phyloP scores from a whole-genome alignment of 345 rosid species.

The Streptanthus diversifolius region DNA sequence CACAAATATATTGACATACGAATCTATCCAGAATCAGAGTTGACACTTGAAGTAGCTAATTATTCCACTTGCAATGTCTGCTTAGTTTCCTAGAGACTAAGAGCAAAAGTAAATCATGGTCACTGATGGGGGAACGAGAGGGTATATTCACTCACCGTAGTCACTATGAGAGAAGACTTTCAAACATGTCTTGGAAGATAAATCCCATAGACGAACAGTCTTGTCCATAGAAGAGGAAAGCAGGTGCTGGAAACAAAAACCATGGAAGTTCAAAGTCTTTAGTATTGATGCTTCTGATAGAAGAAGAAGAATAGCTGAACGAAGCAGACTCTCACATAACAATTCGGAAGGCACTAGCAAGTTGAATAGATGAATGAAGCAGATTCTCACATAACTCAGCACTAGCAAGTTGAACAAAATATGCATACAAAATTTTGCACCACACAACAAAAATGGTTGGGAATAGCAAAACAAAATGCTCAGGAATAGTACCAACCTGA shows the following conservation, averaged over 20 bases:
- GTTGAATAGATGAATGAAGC: background rate
- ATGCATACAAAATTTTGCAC: background rate
- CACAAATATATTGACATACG: background rate
- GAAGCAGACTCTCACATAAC: background rate
- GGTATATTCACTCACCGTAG: constrained; percentile 55
- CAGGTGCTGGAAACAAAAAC: constrained; percentile 55
- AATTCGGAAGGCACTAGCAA: too few species aligned
- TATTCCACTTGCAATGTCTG: background rate
- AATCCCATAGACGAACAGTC: constrained; percentile 94
- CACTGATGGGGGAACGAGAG: background rate
- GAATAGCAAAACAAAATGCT: background rate
- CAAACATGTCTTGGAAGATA: constrained; percentile 79
- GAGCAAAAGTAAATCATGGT: background rate
- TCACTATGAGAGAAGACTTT: constrained; percentile 90
- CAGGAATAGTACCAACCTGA: constrained; percentile 51
- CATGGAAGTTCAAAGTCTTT: background rate
- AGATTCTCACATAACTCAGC: background rate
- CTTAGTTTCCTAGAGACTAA: constrained; percentile 10
- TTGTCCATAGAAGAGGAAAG: constrained; percentile 99
- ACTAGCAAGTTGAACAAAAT: background rate
- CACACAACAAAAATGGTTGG: background rate
- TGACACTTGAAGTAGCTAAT: background rate
- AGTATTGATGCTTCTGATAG: background rate
- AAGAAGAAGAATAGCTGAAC: background rate
- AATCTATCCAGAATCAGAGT: constrained; percentile 8